Conservation (phyloP, 441 rosid genomes). For the Aquilaria agallochum region DNA sequence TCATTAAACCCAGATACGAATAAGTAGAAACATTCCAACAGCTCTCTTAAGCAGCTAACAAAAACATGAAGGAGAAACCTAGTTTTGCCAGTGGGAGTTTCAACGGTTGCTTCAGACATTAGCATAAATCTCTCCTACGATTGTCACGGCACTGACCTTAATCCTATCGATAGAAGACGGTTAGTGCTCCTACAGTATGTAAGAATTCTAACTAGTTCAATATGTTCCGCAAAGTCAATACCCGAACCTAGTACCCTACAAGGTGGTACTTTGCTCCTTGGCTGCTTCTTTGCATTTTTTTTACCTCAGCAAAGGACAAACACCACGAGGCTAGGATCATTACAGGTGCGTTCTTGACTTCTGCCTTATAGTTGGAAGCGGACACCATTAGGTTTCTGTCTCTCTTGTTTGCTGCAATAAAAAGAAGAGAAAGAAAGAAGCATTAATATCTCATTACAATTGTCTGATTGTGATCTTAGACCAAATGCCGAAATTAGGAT, state of each 20-base stretch:
- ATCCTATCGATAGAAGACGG: conserved; percentile 11
- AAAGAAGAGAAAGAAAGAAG: conserved; percentile 2
- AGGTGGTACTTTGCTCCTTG: conserved; percentile 23
- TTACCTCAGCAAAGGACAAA: conserved; percentile 15
- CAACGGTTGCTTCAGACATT: conserved; percentile 3
- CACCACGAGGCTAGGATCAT: conserved; percentile 38
- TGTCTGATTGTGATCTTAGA: neutral
- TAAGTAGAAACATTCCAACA: neutral
- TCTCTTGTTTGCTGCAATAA: conserved; percentile 10
- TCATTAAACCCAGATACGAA: neutral
- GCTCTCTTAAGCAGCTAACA: neutral
- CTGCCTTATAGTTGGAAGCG: conserved; percentile 17
- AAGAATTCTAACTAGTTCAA: conserved; percentile 4
- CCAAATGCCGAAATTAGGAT: neutral
- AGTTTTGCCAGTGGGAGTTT: conserved; percentile 2
- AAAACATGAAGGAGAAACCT: conserved; percentile 3
- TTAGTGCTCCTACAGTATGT: conserved; percentile 1
- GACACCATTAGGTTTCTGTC: conserved; percentile 6
- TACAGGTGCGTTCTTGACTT: conserved; percentile 98
- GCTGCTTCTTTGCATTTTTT: conserved; percentile 10
- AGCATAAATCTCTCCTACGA: neutral
- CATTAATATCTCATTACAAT: neutral
- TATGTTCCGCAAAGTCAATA: conserved; percentile 62
- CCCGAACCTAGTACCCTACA: conserved; percentile 69
- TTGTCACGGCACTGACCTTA: neutral